Evolutionary conservation across 177 flowering plant genomes (phyloP), one percentile per base, ranked within the genome.

Genomic region (Telopea speciosissima): DNA sequence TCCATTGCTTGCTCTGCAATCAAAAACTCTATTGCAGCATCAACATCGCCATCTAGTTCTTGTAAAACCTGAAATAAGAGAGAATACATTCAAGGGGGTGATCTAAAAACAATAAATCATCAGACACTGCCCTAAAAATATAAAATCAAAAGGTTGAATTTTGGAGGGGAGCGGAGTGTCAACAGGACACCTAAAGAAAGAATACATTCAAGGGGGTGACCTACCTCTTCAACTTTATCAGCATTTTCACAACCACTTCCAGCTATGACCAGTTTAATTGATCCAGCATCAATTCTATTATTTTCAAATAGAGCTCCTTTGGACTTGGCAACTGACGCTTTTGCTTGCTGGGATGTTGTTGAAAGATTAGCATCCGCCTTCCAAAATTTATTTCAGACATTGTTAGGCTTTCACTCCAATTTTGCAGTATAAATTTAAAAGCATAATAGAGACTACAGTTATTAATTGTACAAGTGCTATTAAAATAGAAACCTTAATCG

Each of bases 361-460:
- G 94, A 82, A 81, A 90, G 79, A 80, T 84, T 86, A 80, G 85
- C 88, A 87, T 94, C 97, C 73, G 82, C 96, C 98, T 94, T 80
- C 73, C 77, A 85, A 58, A 75, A 79, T 70, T 42, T 56, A 63
- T 17, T 62, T 44, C 75, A 79, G 63, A 80, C 63, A 28, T 71
- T 71, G 80, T 83, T 67, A 84, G 81, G 79, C 40, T 58, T 69
- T 68, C 25, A 16, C 40, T 28, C 63, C 16, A 45, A 63, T 26
- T 56, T 24, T 62, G 24, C 3, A 12, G 17, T 74, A 19, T 25
- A 19, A n/a, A 73, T 12, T 31, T 52, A 22, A n/a, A 71, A 3
- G 16, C 10, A 26, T 19, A 56, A 74, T 24, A 36, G 64, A 24
- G 66, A 63, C n/a, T 28, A 63, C 23, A 31, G 42, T 10, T 63